Percentiles rank a stretch among this genome's conserved stretches.
Conservation (phyloP, 2,329 filamentous ascomycete genomes). For the Scortechinia acanthostroma region DNA sequence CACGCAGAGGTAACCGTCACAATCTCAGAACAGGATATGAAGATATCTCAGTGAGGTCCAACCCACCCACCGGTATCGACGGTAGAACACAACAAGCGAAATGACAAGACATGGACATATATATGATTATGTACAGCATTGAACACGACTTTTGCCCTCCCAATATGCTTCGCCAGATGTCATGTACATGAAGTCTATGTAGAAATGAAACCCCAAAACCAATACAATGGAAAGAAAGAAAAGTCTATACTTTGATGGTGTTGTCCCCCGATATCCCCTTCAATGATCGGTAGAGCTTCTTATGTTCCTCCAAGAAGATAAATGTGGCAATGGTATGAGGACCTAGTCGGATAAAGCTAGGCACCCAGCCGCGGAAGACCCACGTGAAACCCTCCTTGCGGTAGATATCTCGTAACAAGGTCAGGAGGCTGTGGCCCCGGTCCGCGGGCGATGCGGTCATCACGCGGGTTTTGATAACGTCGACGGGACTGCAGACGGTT, state of each 20-base stretch:
- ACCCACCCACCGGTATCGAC: too few relatives aligned
- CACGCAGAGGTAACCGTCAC: too few relatives aligned
- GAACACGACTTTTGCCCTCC: too few relatives aligned
- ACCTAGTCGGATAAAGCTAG: conserved; percentile 58
- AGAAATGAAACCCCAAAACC: too few relatives aligned
- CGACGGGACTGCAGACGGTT: conserved; percentile 32
- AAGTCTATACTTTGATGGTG: not conserved
- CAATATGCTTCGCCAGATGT: too few relatives aligned
- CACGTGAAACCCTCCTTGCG: conserved; percentile 49
- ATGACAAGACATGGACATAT: too few relatives aligned
- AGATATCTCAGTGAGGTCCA: too few relatives aligned
- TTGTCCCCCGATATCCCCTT: conserved; percentile 12
- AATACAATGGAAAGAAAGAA: too few relatives aligned
- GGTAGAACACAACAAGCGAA: too few relatives aligned
- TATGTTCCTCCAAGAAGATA: conserved; percentile 61
- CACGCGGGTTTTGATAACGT: conserved; percentile 33
- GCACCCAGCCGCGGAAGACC: conserved; percentile 64
- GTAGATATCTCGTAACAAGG: conserved; percentile 27
- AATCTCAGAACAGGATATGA: too few relatives aligned
- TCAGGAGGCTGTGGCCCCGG: conserved; percentile 32
- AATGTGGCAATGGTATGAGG: conserved; percentile 63
- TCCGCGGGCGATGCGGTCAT: conserved; percentile 24
- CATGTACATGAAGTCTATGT: too few relatives aligned
- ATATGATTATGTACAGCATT: too few relatives aligned
- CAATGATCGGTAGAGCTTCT: conserved; percentile 46